Conservation (phyloP, 768 basidiomycete genomes). For the Lyophyllum semitale region DNA sequence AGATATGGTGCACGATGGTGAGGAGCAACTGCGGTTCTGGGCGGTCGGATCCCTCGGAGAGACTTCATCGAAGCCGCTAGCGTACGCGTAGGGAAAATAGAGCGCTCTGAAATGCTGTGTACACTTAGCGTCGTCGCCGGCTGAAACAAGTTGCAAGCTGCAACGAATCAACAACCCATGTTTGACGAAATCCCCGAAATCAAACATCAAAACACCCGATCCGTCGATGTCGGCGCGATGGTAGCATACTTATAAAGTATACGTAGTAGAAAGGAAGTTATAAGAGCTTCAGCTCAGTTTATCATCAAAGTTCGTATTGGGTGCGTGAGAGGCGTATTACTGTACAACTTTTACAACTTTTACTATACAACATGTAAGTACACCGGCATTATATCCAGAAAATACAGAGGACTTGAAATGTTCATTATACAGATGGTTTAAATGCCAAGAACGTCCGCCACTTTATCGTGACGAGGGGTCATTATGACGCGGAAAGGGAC, state of each 20-base stretch:
- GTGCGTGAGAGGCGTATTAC: too few species aligned
- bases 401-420: neutral
- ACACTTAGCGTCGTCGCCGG: neutral
- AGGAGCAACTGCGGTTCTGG: neutral
- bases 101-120: neutral
- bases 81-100: too few species aligned
- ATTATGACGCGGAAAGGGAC: constrained; percentile 40
- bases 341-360: constrained; percentile 4
- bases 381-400: constrained; percentile 3
- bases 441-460: constrained; percentile 24
- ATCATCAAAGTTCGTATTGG: too few species aligned
- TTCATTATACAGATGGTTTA: neutral
- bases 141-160: neutral
- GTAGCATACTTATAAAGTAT: too few species aligned
- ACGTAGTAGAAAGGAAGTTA: too few species aligned
- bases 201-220: too few species aligned
- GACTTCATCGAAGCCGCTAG: too few species aligned
- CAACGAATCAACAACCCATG: neutral
- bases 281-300: too few species aligned
- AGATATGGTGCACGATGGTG: neutral
- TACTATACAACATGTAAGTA: neutral
- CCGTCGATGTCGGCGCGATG: too few species aligned
- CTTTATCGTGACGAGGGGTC: constrained; percentile 31
- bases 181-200: neutral
- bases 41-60: too few species aligned